Base-by-base conservation (phyloP, 2,329 filamentous ascomycete genomes). In the Trichoderma aggressivum region DNA sequence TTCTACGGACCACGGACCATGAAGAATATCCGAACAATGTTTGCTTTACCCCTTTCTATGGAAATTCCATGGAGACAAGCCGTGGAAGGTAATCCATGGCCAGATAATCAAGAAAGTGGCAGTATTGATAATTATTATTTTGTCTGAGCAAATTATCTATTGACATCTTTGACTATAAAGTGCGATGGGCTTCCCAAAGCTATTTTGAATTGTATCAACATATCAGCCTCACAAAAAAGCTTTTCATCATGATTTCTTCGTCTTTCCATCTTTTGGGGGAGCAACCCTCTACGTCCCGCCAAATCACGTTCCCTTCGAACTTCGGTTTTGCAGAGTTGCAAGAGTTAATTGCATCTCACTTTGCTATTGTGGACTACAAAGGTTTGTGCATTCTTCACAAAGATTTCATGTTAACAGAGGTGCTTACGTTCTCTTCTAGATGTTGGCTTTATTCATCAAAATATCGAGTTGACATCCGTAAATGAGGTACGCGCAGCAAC, bases 241-340 rank as follows among this genome's bases (percentile, higher is more conserved):
- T 18, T 30, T 21, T 32, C 18, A 34, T 12, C 26, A 59, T 59
- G 56, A 34, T 59, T 59, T 34, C 30, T n/a, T n/a, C 26, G 18
- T 59, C 26, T 30, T 85, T 85, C 68, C 79, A 83, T 70, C 80
- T 85, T n/a, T 73, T 82, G 63, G 83, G 83, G 16, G 81, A 85
- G 65, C 77, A 79, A 71, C 75, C 78, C 53, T 79, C 79, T 11
- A 79, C 75, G 11, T 78, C 79, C 21, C 77, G 73, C 63, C 78
- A 81, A 7, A 78, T 85, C 50, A 81, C 82, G 8, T 60, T 84
- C 3, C 75, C 79, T 32, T 50, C 76, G 7, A 75, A 78, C 3
- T 70, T 75, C 16, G 78, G 82, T 53, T 76, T 80, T 39, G 78
- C 82, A 32, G 79, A 78, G 18, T 77, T 85, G 2, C 79, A 80